These are phyloP conservation scores for Trichoderma orchidacearum DNA, from an alignment of 495 filamentous ascomycete genomes.

Conservation along the genomic window DNA sequence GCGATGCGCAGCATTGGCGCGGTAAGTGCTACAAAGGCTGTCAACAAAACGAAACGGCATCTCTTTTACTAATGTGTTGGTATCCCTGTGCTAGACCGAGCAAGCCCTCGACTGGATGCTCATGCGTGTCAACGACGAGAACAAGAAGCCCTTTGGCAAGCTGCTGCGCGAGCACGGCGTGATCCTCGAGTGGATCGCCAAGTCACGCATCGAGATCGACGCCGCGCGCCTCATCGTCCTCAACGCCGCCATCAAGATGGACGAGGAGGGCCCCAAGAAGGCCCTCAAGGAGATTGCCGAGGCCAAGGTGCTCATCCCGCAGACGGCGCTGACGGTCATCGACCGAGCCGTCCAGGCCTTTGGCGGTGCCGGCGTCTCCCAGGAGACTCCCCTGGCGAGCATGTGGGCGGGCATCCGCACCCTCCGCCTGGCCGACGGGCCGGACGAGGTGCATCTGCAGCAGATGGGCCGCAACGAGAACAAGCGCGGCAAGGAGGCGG, in stretches of 20 bases:
- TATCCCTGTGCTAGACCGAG: slow-evolving; percentile 42
- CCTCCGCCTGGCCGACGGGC: slow-evolving; percentile 75
- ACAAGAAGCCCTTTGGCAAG: slow-evolving; percentile 76
- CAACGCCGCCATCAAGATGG: slow-evolving; percentile 84
- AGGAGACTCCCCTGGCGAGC: slow-evolving; percentile 79
- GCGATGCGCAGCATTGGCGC: slow-evolving; percentile 85
- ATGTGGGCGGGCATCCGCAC: slow-evolving; percentile 81
- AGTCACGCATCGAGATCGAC: slow-evolving; percentile 81
- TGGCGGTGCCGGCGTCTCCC: slow-evolving; percentile 73
- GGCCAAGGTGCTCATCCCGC: slow-evolving; percentile 74
- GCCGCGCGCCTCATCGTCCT: slow-evolving; percentile 73
- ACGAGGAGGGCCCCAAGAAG: slow-evolving; percentile 63
- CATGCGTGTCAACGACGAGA: slow-evolving; percentile 75
- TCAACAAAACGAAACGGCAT: neutral
- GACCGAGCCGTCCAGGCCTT: slow-evolving; percentile 80
- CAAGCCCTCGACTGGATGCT: slow-evolving; percentile 79
- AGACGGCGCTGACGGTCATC: slow-evolving; percentile 64
- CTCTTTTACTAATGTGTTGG: neutral
- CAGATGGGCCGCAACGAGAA: slow-evolving; percentile 83
- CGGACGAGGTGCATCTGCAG: slow-evolving; percentile 88
- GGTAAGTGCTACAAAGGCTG: slow-evolving; percentile 16
- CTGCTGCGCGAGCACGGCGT: slow-evolving; percentile 70
- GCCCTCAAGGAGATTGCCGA: slow-evolving; percentile 76
- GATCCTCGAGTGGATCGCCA: slow-evolving; percentile 87
- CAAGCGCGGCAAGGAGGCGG: slow-evolving; percentile 47